Evolutionary conservation across 1,284 basidiomycete genomes (phyloP), one percentile per base, ranked within the genome.

Genomic region (Leccinum pseudoinsigne): DNA sequence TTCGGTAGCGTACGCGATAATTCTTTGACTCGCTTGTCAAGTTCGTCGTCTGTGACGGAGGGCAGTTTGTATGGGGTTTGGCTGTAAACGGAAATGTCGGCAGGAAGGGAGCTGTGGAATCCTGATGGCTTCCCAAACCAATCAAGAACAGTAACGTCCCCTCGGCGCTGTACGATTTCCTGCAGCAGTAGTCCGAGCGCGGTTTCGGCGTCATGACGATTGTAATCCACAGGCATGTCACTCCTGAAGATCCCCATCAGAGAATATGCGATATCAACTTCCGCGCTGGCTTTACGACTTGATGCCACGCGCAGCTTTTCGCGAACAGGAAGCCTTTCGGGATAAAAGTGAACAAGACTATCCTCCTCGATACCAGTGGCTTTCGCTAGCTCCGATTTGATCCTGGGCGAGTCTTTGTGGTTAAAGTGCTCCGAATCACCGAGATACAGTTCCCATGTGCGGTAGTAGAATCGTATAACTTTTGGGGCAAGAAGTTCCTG

Each of bases 131-230:
- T 51, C 42, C 68, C 68, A 6, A 31, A 6, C 68, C 69, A 69
- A 55, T 68, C 68, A 4, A 69, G 61, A 10, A 68, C 59, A 3
- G 61, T 58, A 2, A 54, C 23, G 14, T 16, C 50, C 1, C 23
- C 23, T 53, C 23, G 12, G 50, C 23, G 23, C 23, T 62, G 62
- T 2, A 66, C 54, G 10, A 59, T 59, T 28, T 59, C 61, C 8
- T 69, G 67, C 50, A 68, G 28, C 21, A 68, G 58, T 1, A 40
- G 60, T 4, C 69, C 60, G 2, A 71, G 68, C 1, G 69, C 65
- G 16, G 10, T 5, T 1, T 67, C 50, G 2, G 28, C 36, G 5
- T 71, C 65, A 38, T 6, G 67, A 2, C 66, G 34, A 23, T 47
- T 5, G n/a, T 60, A 31, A 3, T 58, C 16, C 45, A 58, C 34